Evolutionary conservation across 306 rosid species (phyloP).

Genomic region (Sesbania bispinosa): DNA sequence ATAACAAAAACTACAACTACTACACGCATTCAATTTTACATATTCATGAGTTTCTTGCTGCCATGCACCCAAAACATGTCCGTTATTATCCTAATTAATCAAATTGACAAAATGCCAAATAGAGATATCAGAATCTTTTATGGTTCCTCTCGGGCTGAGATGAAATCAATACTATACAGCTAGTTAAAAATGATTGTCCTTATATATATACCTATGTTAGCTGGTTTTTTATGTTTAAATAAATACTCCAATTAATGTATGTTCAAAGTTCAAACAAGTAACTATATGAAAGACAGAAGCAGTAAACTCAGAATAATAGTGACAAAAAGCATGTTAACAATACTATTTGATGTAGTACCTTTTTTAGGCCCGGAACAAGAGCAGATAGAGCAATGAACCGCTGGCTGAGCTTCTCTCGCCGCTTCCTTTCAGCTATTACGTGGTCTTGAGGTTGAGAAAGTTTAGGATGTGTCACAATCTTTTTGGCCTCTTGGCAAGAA

Average conservation of each 20-base stretch:
- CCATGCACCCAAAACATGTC: not conserved
- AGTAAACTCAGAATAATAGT: not conserved
- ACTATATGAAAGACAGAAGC: not conserved
- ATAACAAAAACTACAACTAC: not conserved
- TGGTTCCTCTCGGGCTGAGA: not conserved
- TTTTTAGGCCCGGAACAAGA: constrained; percentile 85
- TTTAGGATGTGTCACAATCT: constrained; percentile 40
- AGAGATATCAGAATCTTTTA: not conserved
- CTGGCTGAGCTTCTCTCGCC: constrained; percentile 91
- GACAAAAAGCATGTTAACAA: not conserved
- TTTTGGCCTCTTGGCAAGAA: constrained; percentile 37
- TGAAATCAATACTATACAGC: not conserved
- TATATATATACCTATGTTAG: not conserved
- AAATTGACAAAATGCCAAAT: not conserved
- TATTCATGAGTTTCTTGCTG: not conserved
- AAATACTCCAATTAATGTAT: not conserved
- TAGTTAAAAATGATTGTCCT: not conserved
- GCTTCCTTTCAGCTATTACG: constrained; percentile 77
- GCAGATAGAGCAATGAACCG: constrained; percentile 88
- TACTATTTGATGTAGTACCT: constrained; percentile 51
- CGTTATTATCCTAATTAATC: not conserved
- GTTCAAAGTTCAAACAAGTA: not conserved
- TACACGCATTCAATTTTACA: not conserved
- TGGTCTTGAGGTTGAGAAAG: constrained; percentile 73
- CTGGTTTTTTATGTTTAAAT: not conserved